phyloP scores from a whole-genome alignment of 495 filamentous ascomycete genomes.

The Aspergillus baeticus region DNA sequence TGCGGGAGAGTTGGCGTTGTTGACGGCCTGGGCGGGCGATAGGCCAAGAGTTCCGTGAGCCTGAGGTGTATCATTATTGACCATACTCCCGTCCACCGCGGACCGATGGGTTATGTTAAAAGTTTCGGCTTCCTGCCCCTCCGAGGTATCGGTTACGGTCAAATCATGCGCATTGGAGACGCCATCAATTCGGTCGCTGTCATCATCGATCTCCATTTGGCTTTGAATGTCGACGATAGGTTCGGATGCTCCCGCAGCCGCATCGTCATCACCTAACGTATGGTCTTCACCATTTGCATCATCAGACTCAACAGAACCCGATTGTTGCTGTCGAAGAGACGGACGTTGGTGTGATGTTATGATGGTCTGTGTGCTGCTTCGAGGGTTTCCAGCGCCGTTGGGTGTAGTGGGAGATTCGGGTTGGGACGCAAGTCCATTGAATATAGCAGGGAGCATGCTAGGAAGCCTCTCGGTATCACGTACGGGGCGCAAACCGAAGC shows the following conservation, averaged over 20 bases:
- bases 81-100: conserved; percentile 82
- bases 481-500: conserved; percentile 74
- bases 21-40: conserved; percentile 72
- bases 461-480: conserved; percentile 84
- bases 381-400: conserved; percentile 61
- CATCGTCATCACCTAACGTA: conserved; percentile 65
- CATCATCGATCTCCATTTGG: conserved; percentile 75
- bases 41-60: conserved; percentile 65
- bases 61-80: conserved; percentile 60
- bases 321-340: conserved; percentile 83
- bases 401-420: conserved; percentile 94
- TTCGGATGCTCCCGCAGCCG: conserved; percentile 61
- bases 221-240: conserved; percentile 76
- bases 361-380: conserved; percentile 39
- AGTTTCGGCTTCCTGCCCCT: conserved; percentile 78
- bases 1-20: conserved; percentile 68
- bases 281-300: conserved; percentile 76
- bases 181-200: conserved; percentile 70
- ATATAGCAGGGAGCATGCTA: conserved; percentile 75
- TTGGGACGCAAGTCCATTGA: conserved; percentile 75
- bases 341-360: conserved; percentile 58
- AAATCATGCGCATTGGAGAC: conserved; percentile 73
- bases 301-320: conserved; percentile 82
- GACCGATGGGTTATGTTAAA: conserved; percentile 97
- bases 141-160: conserved; percentile 74